Conservation (phyloP, 2,329 filamentous ascomycete genomes). For the Trichoderma polysporum region DNA sequence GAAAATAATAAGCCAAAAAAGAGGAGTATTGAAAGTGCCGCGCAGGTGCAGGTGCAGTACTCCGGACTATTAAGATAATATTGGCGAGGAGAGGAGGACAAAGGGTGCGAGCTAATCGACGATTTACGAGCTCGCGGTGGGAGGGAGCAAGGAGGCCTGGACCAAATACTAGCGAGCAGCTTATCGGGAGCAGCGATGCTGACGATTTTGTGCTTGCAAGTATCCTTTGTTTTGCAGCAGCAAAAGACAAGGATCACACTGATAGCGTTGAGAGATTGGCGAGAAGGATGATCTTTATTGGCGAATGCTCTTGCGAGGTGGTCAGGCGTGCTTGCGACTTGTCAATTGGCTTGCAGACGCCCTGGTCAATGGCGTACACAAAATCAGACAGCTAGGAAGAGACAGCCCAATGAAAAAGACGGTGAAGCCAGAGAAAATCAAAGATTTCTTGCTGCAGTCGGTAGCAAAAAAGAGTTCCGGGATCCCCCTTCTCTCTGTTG, state of each 20-base stretch:
- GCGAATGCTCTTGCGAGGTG: neutral
- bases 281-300: slow-evolving; percentile 10
- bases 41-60: neutral
- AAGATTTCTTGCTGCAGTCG: neutral
- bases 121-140: neutral
- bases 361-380: neutral
- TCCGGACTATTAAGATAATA: neutral
- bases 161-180: neutral
- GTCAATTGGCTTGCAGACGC: neutral
- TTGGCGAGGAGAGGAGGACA: neutral
- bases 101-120: neutral
- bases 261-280: slow-evolving; percentile 13
- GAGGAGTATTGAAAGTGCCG: neutral
- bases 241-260: neutral
- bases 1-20: neutral
- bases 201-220: slow-evolving; percentile 1
- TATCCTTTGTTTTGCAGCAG: neutral
- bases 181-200: slow-evolving; percentile 6
- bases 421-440: neutral
- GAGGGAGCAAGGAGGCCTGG: slow-evolving; percentile 8
- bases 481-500: neutral
- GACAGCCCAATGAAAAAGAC: neutral
- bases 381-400: neutral
- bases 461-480: neutral
- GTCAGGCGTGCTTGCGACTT: neutral